A percentile compares a stretch with the other conserved stretches of the same genome.
Evolutionary conservation across 1,284 basidiomycete genomes (phyloP).

Genomic region (Irpex rosettiformis): DNA sequence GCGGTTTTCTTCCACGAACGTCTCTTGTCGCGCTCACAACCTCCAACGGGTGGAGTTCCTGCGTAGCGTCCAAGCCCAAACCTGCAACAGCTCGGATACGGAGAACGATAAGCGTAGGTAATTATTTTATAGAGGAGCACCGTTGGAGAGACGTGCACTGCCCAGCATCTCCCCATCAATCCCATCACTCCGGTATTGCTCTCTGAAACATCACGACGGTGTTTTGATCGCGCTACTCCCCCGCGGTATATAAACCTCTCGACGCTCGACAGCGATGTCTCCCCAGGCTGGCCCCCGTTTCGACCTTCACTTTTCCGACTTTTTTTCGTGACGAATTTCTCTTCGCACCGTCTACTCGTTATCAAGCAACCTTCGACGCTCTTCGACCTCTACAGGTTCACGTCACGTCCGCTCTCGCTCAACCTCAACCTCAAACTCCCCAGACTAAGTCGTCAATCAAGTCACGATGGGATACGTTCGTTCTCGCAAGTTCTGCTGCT

Average conservation of each 20-base stretch:
- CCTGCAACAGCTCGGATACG: not conserved
- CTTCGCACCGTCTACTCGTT: slow-evolving; percentile 10
- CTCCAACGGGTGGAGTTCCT: not conserved
- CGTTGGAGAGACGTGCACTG: not conserved
- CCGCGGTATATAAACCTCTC: slow-evolving; percentile 13
- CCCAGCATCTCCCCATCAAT: not conserved
- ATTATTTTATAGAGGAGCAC: not conserved
- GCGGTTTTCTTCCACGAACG: not conserved
- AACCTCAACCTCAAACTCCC: not conserved
- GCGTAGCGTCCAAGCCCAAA: not conserved
- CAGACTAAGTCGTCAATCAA: slow-evolving; percentile 4
- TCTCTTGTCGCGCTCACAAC: not conserved
- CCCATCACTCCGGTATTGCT: not conserved
- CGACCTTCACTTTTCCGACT: slow-evolving; percentile 20
- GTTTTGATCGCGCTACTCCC: slow-evolving; percentile 5
- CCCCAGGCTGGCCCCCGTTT: slow-evolving; percentile 22
- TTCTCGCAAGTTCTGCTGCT: slow-evolving; percentile 51
- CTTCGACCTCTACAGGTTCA: slow-evolving; percentile 8
- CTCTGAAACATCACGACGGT: slow-evolving; percentile 14
- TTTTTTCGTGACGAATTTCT: slow-evolving; percentile 15
- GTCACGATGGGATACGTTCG: slow-evolving; percentile 25
- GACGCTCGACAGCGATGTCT: not conserved
- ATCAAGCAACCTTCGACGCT: slow-evolving; percentile 9
- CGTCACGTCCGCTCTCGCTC: too few species aligned
- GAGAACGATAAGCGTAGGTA: not conserved